These are phyloP conservation scores for Ampelocalamus luodianensis DNA, from an alignment of 176 grass and related monocot genomes.

Conservation along the genomic window DNA sequence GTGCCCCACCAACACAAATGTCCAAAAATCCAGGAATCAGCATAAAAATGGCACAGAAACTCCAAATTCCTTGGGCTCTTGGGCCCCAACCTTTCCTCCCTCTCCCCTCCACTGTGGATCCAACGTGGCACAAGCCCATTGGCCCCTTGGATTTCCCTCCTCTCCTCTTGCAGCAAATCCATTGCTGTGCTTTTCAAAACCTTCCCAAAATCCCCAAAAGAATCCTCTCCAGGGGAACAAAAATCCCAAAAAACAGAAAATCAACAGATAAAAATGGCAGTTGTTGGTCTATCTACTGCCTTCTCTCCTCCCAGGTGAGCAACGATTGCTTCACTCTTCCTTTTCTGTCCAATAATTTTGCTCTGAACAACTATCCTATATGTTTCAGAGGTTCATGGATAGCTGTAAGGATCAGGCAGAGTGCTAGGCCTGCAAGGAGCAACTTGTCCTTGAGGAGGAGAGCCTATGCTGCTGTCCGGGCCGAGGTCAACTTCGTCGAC, in stretches of 20 bases:
- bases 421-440: not conserved
- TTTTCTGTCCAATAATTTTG: not conserved
- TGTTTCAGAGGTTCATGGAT: slow-evolving; percentile 48
- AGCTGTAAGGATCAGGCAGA: slow-evolving; percentile 42
- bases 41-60: not conserved
- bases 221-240: not conserved
- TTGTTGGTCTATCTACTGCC: slow-evolving; percentile 45
- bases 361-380: not conserved
- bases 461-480: slow-evolving; percentile 26
- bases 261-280: slow-evolving; percentile 36
- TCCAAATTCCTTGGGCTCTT: not conserved
- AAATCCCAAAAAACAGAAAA: not conserved
- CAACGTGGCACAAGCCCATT: slow-evolving; percentile 37
- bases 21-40: slow-evolving; percentile 25
- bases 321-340: not conserved
- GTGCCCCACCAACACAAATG: slow-evolving; percentile 23
- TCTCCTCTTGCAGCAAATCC: slow-evolving; percentile 40
- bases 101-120: slow-evolving; percentile 33
- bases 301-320: slow-evolving; percentile 44
- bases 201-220: not conserved
- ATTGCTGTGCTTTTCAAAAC: not conserved
- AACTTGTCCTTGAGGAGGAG: slow-evolving; percentile 1
- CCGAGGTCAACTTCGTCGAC: slow-evolving; percentile 78
- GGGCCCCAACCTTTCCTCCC: not conserved
- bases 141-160: slow-evolving; percentile 40